Percentiles rank a stretch among this genome's conserved stretches.
Evolutionary conservation across 1,284 basidiomycete species (phyloP).

Genomic region (Leucoagaricus sp.): DNA sequence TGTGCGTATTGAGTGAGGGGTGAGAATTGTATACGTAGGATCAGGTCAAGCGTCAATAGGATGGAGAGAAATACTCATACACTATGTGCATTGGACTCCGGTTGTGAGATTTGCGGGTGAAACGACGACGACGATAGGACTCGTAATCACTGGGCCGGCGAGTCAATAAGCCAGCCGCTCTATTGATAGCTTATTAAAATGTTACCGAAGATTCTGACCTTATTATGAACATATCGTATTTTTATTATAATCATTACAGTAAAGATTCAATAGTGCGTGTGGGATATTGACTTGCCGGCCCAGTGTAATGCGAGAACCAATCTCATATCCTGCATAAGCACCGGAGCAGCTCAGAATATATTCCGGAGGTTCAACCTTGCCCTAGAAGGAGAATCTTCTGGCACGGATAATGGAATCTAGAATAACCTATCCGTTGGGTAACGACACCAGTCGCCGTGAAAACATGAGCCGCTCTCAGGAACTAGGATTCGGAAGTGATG

Average conservation of each 20-base stretch:
- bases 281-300: too few relatives aligned
- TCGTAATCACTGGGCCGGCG: too few relatives aligned
- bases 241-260: too few relatives aligned
- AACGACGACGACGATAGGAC: background rate
- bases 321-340: background rate
- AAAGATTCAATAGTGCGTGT: too few relatives aligned
- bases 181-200: too few relatives aligned
- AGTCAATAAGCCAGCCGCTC: too few relatives aligned
- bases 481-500: constrained; percentile 13
- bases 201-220: too few relatives aligned
- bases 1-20: background rate
- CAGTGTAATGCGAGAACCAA: background rate
- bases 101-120: background rate
- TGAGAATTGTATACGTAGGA: constrained; percentile 6
- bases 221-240: too few relatives aligned
- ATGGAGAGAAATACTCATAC: constrained; percentile 1
- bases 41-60: background rate
- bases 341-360: background rate
- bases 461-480: background rate
- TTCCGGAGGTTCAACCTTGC: background rate
- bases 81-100: background rate
- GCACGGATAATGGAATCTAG: background rate
- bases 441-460: constrained; percentile 1
- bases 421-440: constrained; percentile 1
- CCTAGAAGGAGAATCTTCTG: background rate